Percentiles rank a stretch among this genome's conserved stretches.
phyloP scores from a whole-genome alignment of 257 asterid genomes.

The Fraxinus excelsior region DNA sequence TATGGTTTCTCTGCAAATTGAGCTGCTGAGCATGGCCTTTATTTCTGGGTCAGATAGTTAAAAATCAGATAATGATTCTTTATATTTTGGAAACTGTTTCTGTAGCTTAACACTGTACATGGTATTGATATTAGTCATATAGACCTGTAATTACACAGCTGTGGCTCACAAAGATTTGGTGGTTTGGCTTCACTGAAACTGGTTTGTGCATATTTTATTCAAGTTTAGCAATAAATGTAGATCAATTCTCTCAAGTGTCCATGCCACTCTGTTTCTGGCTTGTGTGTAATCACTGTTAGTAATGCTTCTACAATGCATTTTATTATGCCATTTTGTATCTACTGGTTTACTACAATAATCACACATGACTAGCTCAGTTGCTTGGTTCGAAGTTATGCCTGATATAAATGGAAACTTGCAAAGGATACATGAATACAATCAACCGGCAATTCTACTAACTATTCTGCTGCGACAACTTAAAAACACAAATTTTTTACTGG shows the following conservation, averaged over 20 bases:
- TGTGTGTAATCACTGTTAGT: slow-evolving; percentile 1
- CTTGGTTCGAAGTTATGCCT: slow-evolving; percentile 1
- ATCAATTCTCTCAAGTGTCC: slow-evolving; percentile 1
- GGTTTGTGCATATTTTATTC: slow-evolving; percentile 7
- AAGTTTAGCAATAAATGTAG: neutral
- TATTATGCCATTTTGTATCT: slow-evolving; percentile 4
- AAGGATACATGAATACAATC: slow-evolving; percentile 5
- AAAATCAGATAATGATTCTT: neutral
- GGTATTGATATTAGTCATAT: neutral
- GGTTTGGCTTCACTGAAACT: slow-evolving; percentile 1
- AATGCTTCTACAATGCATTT: neutral
- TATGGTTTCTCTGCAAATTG: neutral
- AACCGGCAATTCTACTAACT: slow-evolving; percentile 1
- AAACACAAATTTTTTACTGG: neutral
- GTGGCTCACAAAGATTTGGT: neutral
- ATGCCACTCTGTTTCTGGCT: neutral
- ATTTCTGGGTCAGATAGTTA: neutral
- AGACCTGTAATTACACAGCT: neutral
- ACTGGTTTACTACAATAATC: neutral
- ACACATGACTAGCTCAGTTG: slow-evolving; percentile 11
- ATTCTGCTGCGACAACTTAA: slow-evolving; percentile 14
- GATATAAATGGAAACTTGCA: slow-evolving; percentile 17
- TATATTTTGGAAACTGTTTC: neutral
- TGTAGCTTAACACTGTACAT: neutral
- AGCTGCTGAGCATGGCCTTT: neutral